These are phyloP conservation scores for Daedaleopsis sinensis DNA, from an alignment of 768 basidiomycete species.

Conservation along the genomic window DNA sequence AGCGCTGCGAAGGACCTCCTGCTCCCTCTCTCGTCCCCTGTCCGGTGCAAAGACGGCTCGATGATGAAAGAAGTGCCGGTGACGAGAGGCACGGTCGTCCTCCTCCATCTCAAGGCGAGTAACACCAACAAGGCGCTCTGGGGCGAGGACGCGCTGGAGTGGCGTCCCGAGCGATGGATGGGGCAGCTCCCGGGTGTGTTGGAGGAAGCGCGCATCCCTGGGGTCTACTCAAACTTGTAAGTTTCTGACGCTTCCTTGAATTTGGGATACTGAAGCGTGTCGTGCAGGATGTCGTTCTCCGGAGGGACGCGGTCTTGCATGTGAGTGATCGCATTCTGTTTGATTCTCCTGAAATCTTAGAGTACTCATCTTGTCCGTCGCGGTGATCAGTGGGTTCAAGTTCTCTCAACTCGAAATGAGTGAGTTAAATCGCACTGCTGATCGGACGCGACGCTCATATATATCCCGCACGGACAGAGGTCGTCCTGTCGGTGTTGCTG, in stretches of 20 bases:
- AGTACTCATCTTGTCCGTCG: background rate
- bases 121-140: conserved; percentile 53
- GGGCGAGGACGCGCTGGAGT: conserved; percentile 40
- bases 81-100: conserved; percentile 46
- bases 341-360: too few relatives aligned
- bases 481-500: conserved; percentile 11
- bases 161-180: conserved; percentile 42
- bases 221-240: conserved; percentile 19
- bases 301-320: conserved; percentile 27
- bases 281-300: conserved; percentile 27
- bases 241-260: background rate
- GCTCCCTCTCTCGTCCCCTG: conserved; percentile 52
- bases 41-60: conserved; percentile 43
- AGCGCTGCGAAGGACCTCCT: conserved; percentile 24
- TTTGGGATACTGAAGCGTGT: background rate
- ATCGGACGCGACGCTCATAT: background rate
- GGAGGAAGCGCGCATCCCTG: conserved; percentile 12
- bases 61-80: conserved; percentile 43
- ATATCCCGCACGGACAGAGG: conserved; percentile 5
- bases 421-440: background rate
- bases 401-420: conserved; percentile 28
- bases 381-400: conserved; percentile 27
- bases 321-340: conserved; percentile 7
- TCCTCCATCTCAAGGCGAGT: conserved; percentile 44
- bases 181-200: conserved; percentile 4